phyloP scores from a whole-genome alignment of 345 rosid genomes.

The Citrus unshiu region DNA sequence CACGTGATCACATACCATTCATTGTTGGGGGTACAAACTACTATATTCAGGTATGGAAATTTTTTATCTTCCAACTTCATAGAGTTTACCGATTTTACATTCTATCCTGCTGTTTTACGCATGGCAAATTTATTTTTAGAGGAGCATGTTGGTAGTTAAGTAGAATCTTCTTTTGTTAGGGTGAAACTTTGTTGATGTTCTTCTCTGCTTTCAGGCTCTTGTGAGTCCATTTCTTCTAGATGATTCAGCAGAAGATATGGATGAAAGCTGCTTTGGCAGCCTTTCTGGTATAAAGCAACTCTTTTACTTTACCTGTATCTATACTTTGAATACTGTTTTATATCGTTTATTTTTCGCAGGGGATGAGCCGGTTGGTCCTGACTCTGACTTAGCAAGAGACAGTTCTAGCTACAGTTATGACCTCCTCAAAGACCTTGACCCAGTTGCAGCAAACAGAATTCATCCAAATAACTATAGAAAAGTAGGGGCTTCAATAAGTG shows the following conservation, averaged over 20 bases:
- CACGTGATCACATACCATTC: conserved; percentile 72
- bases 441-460: conserved; percentile 82
- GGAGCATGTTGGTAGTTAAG: not conserved
- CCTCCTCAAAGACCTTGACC: conserved; percentile 72
- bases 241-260: conserved; percentile 43
- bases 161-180: not conserved
- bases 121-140: not conserved
- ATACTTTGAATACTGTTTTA: not conserved
- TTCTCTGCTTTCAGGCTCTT: conserved; percentile 52
- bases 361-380: conserved; percentile 28
- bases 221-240: conserved; percentile 79
- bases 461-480: conserved; percentile 92
- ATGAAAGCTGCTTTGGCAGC: conserved; percentile 24
- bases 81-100: not conserved
- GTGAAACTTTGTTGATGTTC: not conserved
- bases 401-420: conserved; percentile 41
- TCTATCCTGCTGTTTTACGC: not conserved
- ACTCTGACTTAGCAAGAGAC: conserved; percentile 28
- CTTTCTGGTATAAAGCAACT: conserved; percentile 40
- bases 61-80: not conserved
- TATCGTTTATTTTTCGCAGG: conserved; percentile 21
- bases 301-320: conserved; percentile 9
- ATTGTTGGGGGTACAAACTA: conserved; percentile 94
- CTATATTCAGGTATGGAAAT: conserved; percentile 72
- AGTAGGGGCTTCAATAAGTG: conserved; percentile 27